Evolutionary conservation across 805 yeast genomes (phyloP).

Genomic region (Candida chilensis): DNA sequence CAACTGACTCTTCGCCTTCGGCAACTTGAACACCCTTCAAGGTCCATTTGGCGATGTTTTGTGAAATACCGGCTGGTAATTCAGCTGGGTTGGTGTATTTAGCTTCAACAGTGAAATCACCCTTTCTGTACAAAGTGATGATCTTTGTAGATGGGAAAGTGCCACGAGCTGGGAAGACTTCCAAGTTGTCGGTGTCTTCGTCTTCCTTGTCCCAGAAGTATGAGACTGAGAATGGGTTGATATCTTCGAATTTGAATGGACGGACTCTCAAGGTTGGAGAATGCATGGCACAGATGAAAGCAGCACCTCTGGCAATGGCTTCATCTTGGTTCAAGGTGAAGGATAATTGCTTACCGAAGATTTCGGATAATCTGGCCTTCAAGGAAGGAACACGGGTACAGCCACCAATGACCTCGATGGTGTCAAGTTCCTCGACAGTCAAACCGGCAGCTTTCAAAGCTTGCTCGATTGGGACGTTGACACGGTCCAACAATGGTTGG

Average conservation of each 20-base stretch:
- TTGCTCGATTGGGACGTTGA: conserved; percentile 65
- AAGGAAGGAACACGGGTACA: conserved; percentile 95
- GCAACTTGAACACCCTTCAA: conserved; percentile 76
- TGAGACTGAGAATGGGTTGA: conserved; percentile 85
- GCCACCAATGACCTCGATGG: conserved; percentile 96
- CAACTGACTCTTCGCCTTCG: conserved; percentile 69
- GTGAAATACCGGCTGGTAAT: conserved; percentile 62
- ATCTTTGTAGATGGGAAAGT: conserved; percentile 91
- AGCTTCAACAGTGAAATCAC: conserved; percentile 82
- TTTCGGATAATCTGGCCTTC: conserved; percentile 70
- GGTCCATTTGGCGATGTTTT: conserved; percentile 74
- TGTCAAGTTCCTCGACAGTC: conserved; percentile 66
- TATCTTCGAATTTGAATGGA: conserved; percentile 96
- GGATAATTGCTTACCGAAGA: conserved; percentile 80
- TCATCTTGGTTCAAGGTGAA: conserved; percentile 98
- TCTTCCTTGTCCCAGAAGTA: conserved; percentile 92
- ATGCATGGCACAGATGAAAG: conserved; percentile 97
- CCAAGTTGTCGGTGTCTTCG: conserved; percentile 86
- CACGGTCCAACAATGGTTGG: conserved; percentile 69
- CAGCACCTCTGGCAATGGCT: conserved; percentile 98
- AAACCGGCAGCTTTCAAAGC: conserved; percentile 81
- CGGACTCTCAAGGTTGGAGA: conserved; percentile 98
- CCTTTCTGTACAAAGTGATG: conserved; percentile 86
- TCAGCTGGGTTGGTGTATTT: conserved; percentile 68
- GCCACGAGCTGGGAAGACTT: conserved; percentile 95